Evolutionary conservation across 768 basidiomycete species (phyloP).

Genomic region (Macrolepiota albuminosa): DNA sequence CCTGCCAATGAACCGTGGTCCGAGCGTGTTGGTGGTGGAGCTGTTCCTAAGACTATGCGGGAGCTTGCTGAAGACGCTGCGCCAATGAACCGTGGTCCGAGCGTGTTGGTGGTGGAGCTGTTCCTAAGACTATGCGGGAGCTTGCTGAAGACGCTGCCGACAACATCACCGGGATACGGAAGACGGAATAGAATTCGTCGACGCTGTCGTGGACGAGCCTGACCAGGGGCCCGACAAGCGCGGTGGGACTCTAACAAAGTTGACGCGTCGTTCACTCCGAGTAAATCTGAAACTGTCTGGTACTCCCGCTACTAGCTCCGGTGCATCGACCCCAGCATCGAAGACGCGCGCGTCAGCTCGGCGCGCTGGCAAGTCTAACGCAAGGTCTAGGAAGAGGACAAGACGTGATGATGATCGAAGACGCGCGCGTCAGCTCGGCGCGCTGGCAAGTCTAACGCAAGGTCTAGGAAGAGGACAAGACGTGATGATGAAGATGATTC

Average conservation of each 20-base stretch:
- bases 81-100: neutral
- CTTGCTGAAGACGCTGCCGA: too few species aligned
- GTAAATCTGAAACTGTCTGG: slow-evolving; percentile 6
- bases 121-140: slow-evolving; percentile 61
- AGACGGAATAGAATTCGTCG: slow-evolving; percentile 6
- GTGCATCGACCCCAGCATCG: slow-evolving; percentile 5
- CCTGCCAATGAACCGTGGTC: neutral
- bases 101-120: neutral
- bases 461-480: slow-evolving; percentile 15
- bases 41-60: slow-evolving; percentile 55
- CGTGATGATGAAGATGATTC: slow-evolving; percentile 14
- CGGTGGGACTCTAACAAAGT: slow-evolving; percentile 4
- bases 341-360: slow-evolving; percentile 2
- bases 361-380: slow-evolving; percentile 3
- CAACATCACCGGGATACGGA: slow-evolving; percentile 12
- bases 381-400: slow-evolving; percentile 14
- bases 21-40: neutral
- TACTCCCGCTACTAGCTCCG: slow-evolving; percentile 3
- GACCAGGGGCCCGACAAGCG: neutral
- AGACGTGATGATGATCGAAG: slow-evolving; percentile 15
- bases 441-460: slow-evolving; percentile 5
- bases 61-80: slow-evolving; percentile 52
- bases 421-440: slow-evolving; percentile 1
- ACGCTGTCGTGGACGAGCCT: slow-evolving; percentile 4
- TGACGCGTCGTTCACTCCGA: slow-evolving; percentile 5